Base-by-base conservation (phyloP, 192 early-diverging fungal species). In the Chytriomyces sp. region DNA sequence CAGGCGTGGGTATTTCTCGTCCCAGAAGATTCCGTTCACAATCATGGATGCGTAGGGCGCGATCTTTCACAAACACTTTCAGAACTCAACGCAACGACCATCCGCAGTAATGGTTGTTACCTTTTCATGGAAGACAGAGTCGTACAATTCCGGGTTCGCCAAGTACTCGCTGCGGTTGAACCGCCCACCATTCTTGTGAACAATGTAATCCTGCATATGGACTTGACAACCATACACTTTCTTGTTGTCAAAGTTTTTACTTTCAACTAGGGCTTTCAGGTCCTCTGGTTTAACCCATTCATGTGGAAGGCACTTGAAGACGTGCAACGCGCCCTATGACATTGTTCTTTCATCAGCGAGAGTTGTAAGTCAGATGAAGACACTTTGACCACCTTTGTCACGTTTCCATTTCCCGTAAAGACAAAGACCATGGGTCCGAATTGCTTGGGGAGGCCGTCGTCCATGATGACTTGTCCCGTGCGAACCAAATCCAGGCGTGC, bases 21-120 rank as follows among this genome's bases (percentile, higher is more conserved):
- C 91, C 97, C 97, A 99, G 82, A 94, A 99, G 37, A 94, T 93
- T 33, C 96, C 97, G 62, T 96, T 98, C 56, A 96, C 81, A 26
- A 98, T 80, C 77, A 94, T 87, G 12, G 90, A 88, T 14, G 93
- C 89, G 72, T 96, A 94, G 2, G 97, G 97, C 3, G 95, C 95
- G 77, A 98, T 89, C 77, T 91, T 72, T n/a, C 33, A 39, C 37
- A 61, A 49, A 7, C 71, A n/a, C n/a, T 0, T 36, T n/a, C 1
- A 17, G 22, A 30, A 58, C 10, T 59, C 0, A 8, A 56, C 39
- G 39, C 59, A 25, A 0, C 12, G 3, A n/a, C 10, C 10, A 8
- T 53, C n/a, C 62, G 70, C 3, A 30, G 59, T 41, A 80, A 54
- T 37, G 32, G 26, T 14, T 22, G 57, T 34, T 60, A 87, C 82